Conservation (phyloP, 108 stramenopile species). For the Skeletonema grethae region DNA sequence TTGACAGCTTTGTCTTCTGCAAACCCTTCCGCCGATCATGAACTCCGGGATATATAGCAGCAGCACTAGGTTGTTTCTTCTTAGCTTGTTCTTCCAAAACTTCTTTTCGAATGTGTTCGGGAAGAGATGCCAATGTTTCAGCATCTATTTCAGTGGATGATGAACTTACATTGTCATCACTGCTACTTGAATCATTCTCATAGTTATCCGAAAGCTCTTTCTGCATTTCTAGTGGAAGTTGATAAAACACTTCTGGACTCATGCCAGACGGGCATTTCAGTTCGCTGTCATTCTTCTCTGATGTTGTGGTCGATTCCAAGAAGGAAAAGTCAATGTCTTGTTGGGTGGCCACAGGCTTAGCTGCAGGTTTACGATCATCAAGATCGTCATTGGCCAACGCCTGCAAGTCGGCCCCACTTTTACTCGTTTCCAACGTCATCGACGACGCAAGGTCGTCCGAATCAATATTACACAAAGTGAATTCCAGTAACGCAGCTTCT, state of each 20-base stretch:
- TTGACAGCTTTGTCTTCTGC: conserved; percentile 4
- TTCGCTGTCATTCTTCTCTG: background rate
- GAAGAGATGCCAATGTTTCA: conserved; percentile 35
- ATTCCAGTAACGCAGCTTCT: conserved; percentile 26
- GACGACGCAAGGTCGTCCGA: conserved; percentile 12
- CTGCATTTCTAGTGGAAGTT: conserved; percentile 36
- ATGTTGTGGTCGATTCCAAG: background rate
- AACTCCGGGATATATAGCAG: background rate
- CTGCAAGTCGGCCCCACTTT: background rate
- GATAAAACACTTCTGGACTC: conserved; percentile 37
- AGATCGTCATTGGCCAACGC: background rate
- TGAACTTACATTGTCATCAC: background rate
- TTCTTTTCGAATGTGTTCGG: conserved; percentile 32
- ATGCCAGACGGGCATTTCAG: conserved; percentile 33
- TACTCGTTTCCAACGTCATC: background rate
- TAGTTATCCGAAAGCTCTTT: conserved; percentile 20
- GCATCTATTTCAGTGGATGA: conserved; percentile 21
- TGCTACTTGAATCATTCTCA: background rate
- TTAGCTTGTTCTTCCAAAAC: conserved; percentile 23
- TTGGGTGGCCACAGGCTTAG: background rate
- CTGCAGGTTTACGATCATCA: conserved; percentile 19
- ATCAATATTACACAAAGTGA: conserved; percentile 17
- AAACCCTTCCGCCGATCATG: background rate
- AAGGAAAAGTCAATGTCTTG: conserved; percentile 4
- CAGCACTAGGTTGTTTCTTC: conserved; percentile 5